phyloP scores from a whole-genome alignment of 2,329 filamentous ascomycete genomes.

The Podosphaera xanthii region DNA sequence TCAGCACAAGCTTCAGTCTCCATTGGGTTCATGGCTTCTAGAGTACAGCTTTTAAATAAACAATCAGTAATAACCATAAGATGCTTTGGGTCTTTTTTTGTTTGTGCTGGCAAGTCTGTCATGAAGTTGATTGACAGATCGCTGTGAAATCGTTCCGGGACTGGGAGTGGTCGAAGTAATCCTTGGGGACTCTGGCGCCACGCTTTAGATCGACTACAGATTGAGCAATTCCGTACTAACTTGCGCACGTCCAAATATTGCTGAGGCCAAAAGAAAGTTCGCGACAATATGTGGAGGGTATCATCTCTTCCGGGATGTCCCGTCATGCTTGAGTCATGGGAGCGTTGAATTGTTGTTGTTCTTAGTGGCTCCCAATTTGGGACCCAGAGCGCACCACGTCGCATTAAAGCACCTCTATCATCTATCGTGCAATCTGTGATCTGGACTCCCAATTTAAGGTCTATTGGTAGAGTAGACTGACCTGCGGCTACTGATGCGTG shows the following conservation, averaged over 20 bases:
- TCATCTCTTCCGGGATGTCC: background rate
- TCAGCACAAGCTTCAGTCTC: too few species aligned
- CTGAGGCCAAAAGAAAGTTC: too few species aligned
- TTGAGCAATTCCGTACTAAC: background rate
- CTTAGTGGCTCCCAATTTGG: background rate
- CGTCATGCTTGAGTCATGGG: background rate
- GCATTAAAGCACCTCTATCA: background rate
- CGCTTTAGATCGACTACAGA: background rate
- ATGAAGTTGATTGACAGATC: too few species aligned
- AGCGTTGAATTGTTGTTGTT: background rate
- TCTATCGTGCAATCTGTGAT: background rate
- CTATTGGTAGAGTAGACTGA: background rate
- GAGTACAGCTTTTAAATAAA: too few species aligned
- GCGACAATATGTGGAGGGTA: too few species aligned
- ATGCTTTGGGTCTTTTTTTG: too few species aligned
- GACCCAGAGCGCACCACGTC: background rate
- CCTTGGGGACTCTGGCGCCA: background rate
- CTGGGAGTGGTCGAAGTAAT: background rate
- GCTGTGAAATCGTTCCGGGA: too few species aligned
- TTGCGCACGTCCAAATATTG: background rate
- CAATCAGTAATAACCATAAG: too few species aligned
- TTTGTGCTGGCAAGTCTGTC: too few species aligned
- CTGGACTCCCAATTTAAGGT: background rate
- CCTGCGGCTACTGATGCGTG: too few species aligned
- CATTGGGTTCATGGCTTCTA: too few species aligned